phyloP scores from a whole-genome alignment of 1,284 basidiomycete species.

The Pseudozyma hubeiensis region DNA sequence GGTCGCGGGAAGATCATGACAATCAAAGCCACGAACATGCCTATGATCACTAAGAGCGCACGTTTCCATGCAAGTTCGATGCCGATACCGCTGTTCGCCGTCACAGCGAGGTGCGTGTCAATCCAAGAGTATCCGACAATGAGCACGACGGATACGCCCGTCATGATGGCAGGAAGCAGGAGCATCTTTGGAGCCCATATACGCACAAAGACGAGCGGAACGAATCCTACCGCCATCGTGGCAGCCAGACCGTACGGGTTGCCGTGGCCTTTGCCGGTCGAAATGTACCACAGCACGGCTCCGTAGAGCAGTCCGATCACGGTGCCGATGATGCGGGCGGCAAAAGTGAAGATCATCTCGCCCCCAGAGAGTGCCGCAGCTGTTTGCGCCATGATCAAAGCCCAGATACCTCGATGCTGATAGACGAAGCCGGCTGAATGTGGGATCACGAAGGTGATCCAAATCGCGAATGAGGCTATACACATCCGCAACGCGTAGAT shows the following conservation, averaged over 20 bases:
- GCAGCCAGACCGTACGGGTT: constrained; percentile 81
- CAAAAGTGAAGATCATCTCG: constrained; percentile 59
- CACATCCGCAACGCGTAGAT: constrained; percentile 76
- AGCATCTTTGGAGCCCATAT: constrained; percentile 80
- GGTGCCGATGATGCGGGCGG: constrained; percentile 53
- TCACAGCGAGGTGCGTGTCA: constrained; percentile 46
- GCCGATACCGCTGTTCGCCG: constrained; percentile 68
- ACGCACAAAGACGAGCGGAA: constrained; percentile 73
- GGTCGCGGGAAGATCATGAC: constrained; percentile 70
- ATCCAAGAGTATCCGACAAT: constrained; percentile 61
- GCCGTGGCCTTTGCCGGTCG: constrained; percentile 70
- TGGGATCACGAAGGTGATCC: constrained; percentile 72
- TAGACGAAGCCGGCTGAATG: constrained; percentile 58
- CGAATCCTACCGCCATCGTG: constrained; percentile 77
- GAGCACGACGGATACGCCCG: constrained; percentile 76
- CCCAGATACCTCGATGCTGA: constrained; percentile 64
- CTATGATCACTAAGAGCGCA: constrained; percentile 67
- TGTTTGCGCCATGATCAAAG: constrained; percentile 65
- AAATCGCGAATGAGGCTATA: constrained; percentile 72
- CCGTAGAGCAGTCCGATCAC: constrained; percentile 74
- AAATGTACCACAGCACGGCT: constrained; percentile 77
- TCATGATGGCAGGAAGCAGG: constrained; percentile 77
- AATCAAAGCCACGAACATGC: constrained; percentile 62
- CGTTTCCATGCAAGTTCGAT: constrained; percentile 72
- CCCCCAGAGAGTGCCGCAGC: constrained; percentile 58